These are phyloP conservation scores for Laetiporus sulphureus DNA, from an alignment of 1,284 basidiomycete species.

Conservation along the genomic window DNA sequence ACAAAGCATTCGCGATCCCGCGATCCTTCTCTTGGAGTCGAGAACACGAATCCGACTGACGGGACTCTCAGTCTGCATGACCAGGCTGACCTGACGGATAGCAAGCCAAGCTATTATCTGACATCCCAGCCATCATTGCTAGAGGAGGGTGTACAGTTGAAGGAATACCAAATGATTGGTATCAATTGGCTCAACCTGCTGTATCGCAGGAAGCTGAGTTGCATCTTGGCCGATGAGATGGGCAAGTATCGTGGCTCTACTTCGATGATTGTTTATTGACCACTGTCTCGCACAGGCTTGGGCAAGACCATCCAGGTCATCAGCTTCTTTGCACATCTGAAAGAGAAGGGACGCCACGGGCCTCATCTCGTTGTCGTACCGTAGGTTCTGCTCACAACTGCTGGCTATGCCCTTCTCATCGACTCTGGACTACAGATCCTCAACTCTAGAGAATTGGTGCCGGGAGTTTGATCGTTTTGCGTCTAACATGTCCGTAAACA, in stretches of 20 bases:
- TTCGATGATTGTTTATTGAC: slow-evolving; percentile 9
- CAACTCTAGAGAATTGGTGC: slow-evolving; percentile 97
- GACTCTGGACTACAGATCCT: slow-evolving; percentile 54
- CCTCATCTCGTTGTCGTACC: slow-evolving; percentile 95
- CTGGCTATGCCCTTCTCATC: not conserved
- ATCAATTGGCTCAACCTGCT: slow-evolving; percentile 95
- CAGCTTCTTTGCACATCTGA: slow-evolving; percentile 88
- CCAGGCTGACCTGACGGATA: slow-evolving; percentile 32
- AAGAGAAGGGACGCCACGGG: slow-evolving; percentile 69
- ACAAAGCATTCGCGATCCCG: slow-evolving; percentile 37
- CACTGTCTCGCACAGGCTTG: slow-evolving; percentile 44
- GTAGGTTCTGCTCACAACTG: slow-evolving; percentile 61
- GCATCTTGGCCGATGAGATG: slow-evolving; percentile 98
- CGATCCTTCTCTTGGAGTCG: no score
- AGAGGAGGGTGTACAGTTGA: slow-evolving; percentile 69
- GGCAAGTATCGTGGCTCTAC: slow-evolving; percentile 43
- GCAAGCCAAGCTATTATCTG: slow-evolving; percentile 58
- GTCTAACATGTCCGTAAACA: slow-evolving; percentile 79
- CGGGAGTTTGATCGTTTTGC: slow-evolving; percentile 93
- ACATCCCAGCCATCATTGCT: slow-evolving; percentile 72
- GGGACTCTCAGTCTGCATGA: slow-evolving; percentile 56
- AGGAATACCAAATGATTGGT: slow-evolving; percentile 97
- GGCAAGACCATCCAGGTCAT: slow-evolving; percentile 99
- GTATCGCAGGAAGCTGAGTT: slow-evolving; percentile 77
- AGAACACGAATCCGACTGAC: slow-evolving; percentile 36